Evolutionary conservation across 139 green algal genomes (phyloP), one percentile per base, ranked within the genome.

Genomic region (Asterochloris erici): DNA sequence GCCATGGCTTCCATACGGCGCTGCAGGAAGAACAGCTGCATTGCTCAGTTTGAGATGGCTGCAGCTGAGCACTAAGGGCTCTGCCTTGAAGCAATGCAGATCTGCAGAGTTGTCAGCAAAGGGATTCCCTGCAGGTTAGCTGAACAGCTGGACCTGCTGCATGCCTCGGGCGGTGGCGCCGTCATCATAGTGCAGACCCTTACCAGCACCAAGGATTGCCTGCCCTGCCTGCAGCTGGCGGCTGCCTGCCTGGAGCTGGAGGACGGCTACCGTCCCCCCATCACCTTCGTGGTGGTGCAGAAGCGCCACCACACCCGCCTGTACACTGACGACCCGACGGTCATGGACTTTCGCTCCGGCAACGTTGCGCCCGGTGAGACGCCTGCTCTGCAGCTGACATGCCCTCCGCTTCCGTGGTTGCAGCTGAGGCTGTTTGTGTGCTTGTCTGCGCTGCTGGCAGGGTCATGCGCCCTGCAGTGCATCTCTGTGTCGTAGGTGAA

Each of bases 251-350:
- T 80, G 60, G 76, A 62, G 12, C 68, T 80, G 76, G 88, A 90
- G 64, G 69, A 87, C 84, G 54, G 29, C 74, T 81, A 91, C 90
- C 82, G 80, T 21, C 95, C 95, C 2, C 84, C 79, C 61, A 91
- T 98, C 86, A 97, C 94, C 24, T 97, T 95, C 77, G 79, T 97
- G 11, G 88, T 93, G 24, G 94, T 96, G 60, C 92, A 94, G 88
- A 97, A 97, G 86, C 85, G 90, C 66, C 87, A 91, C 79, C 81
- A 90, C 82, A 91, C 87, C 11, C 87, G 87, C 77, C 27, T 91
- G 16, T 91, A 90, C 83, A 84, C 87, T 21, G 74, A n/a, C 64
- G 29, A 82, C 54, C 78, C 68, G n/a, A 77, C 71, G n/a, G 81
- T 86, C n/a, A 28, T 70, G 0, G 87, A 90, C 81, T 2, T 6